Evolutionary conservation across 2,329 filamentous ascomycete species (phyloP).

Genomic region (Leptographium galeiforme): DNA sequence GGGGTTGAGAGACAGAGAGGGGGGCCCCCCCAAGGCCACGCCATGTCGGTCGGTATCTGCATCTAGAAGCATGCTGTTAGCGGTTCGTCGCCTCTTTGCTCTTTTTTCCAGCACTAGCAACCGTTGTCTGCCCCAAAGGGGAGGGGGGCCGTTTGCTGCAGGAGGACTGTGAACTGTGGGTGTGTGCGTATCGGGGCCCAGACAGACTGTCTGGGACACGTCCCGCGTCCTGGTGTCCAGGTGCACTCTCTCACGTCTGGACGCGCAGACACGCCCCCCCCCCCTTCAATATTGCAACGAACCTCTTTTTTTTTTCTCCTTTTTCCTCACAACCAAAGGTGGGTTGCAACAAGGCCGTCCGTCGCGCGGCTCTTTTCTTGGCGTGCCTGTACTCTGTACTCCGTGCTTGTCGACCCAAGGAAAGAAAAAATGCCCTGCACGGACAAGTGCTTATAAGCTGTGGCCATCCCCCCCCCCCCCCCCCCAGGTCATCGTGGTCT

Average conservation of each 20-base stretch:
- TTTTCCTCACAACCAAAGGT: not conserved
- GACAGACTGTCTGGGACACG: not conserved
- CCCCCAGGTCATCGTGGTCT: not conserved
- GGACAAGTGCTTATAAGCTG: not conserved
- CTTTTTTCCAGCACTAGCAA: not conserved
- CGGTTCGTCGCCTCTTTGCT: not conserved
- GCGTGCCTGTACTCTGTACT: too few relatives aligned
- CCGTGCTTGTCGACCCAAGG: too few relatives aligned
- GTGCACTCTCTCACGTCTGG: too few relatives aligned
- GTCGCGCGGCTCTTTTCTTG: not conserved
- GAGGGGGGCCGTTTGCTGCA: not conserved
- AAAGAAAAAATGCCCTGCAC: not conserved
- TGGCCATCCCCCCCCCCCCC: not conserved
- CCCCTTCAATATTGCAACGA: not conserved
- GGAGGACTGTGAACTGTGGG: too few relatives aligned
- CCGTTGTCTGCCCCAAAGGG: not conserved
- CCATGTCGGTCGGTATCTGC: conserved; percentile 1
- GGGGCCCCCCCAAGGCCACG: not conserved
- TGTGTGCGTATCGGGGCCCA: not conserved
- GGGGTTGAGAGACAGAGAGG: not conserved
- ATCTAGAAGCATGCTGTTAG: conserved; percentile 4
- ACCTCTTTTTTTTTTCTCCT: too few relatives aligned
- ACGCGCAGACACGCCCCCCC: not conserved
- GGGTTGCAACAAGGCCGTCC: not conserved
- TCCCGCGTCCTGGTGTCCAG: too few relatives aligned